Base-by-base conservation (phyloP, 2,329 filamentous ascomycete species). In the Xylariaceae sp. region DNA sequence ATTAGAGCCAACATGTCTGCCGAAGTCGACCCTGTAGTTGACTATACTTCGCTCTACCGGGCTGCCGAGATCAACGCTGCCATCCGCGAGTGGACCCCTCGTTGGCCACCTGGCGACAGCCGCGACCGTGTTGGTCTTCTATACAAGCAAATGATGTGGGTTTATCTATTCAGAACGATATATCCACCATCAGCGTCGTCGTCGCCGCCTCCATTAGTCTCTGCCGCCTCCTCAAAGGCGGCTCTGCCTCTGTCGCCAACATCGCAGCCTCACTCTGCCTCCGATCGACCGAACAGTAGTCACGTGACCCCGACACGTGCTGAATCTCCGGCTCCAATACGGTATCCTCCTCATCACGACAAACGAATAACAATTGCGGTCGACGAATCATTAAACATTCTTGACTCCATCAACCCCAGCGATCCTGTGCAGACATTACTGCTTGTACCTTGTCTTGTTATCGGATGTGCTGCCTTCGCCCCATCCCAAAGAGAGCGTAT, bases 51-150 rank as follows among this genome's bases (percentile, higher is more conserved):
- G 9, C 69, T 93, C 9, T 84, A 82, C 53, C 78, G 79, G 34
- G 88, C 87, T 0, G 81, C 85, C 4, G 79, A 83, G 39, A 89
- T 95, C 53, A 85, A 94, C 51, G 75, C 76, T 12, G 81, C 78
- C 4, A 83, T 95, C 39, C 76, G 81, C 4, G 74, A 78, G 12
- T 95, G 89, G 89, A 74, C 76, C 18, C 87, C 87, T 3, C 59
- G 64, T 7, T 81, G 77, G 74, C 73, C 76, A 0, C 57, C 64
- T 0, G 76, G 76, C 1, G 79, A 83, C 49, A 74, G 70, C 50
- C 73, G 79, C 15, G 69, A 78, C 38, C 64, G 70, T 1, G 77
- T 79, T 1, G 74, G 71, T 2, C 62, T 79, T 4, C 66, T 84
- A 0, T 83, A 83, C 61, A 78, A 79, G 57, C 78, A 82, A 54